Base-by-base conservation (phyloP, 768 basidiomycete genomes). In the Tylopilus rubrobrunneus region DNA sequence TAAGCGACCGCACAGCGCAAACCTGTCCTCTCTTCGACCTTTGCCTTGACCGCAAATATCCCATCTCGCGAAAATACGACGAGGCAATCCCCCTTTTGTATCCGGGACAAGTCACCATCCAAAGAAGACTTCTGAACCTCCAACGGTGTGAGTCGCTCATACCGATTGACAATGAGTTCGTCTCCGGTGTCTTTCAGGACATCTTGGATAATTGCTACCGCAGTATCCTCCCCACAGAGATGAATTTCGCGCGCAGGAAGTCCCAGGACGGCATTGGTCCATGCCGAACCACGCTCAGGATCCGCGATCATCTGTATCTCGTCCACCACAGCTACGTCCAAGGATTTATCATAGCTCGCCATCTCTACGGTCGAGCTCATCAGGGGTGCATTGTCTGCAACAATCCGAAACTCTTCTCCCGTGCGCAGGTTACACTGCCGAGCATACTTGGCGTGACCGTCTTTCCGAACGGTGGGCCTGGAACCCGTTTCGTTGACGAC, bases 221-320 rank as follows among this genome's bases (percentile, higher is more conserved):
- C 94, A 3, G 89, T 87, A 61, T 92, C 93, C 68, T 99, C 97
- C 5, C 97, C 97, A 64, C 97, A 98, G 1, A 99, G 78, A 71
- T 99, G 97, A 1, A 99, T 63, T 65, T 98, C 95, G 27, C 78
- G 75, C 2, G 94, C 93, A 51, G 77, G 71, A 1, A 86, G 46
- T 3, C 91, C 89, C 19, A 97, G 70, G 2, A 99, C 78, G 0
- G 93, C 94, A 12, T 67, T 64, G 9, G 89, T 88, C 96, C 97
- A 99, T 0, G 83, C 83, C 25, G 72, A 74, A 0, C 97, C 96
- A 15, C 97, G 84, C 4, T 83, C 74, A 0, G 76, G 70, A 67
- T 98, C 92, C 0, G 81, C 81, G 17, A 98, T 82, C 88, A 98
- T 89, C 74, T 98, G 97, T 45, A 99, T 98, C 74, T 98, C 96